A percentile compares a stretch with the other conserved stretches of the same genome.
These are phyloP conservation scores for Diplocarpon mali DNA, from an alignment of 2,329 filamentous ascomycete species.

Conservation along the genomic window DNA sequence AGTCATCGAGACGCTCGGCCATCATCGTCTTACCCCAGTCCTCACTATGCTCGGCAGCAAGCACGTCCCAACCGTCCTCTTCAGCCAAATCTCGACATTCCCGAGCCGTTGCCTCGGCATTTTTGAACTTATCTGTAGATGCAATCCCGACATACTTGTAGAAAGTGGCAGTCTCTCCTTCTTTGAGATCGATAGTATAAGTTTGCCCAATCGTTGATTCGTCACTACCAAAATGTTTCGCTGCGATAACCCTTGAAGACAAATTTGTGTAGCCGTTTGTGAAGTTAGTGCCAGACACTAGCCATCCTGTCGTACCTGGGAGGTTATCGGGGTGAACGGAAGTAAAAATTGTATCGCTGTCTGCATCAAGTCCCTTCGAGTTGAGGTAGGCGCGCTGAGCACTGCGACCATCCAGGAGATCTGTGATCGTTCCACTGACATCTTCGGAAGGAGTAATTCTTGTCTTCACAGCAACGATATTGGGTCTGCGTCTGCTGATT, in stretches of 20 bases:
- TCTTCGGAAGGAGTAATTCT: slow-evolving; percentile 44
- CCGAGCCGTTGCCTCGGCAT: slow-evolving; percentile 44
- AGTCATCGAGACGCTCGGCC: slow-evolving; percentile 51
- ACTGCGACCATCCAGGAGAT: slow-evolving; percentile 56
- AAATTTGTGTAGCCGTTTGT: slow-evolving; percentile 29
- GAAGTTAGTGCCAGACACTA: slow-evolving; percentile 38
- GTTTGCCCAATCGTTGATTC: slow-evolving; percentile 54
- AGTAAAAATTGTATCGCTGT: slow-evolving; percentile 45
- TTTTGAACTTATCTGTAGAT: slow-evolving; percentile 54
- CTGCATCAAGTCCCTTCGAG: slow-evolving; percentile 42
- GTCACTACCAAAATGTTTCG: slow-evolving; percentile 39
- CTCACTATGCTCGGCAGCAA: slow-evolving; percentile 43
- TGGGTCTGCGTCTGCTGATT: slow-evolving; percentile 33
- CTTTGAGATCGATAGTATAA: slow-evolving; percentile 39
- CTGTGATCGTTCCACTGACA: slow-evolving; percentile 47
- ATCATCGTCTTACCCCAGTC: slow-evolving; percentile 55
- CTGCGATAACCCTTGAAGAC: slow-evolving; percentile 18
- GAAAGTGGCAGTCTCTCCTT: slow-evolving; percentile 42
- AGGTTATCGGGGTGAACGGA: slow-evolving; percentile 54
- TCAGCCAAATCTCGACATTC: slow-evolving; percentile 41
- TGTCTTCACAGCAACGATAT: slow-evolving; percentile 39
- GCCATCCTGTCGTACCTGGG: slow-evolving; percentile 49
- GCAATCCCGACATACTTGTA: slow-evolving; percentile 60
- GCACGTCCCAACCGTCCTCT: slow-evolving; percentile 40
- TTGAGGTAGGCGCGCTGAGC: slow-evolving; percentile 53